Base-by-base conservation (phyloP, 2,329 filamentous ascomycete species). In the Seiridium cupressi region DNA sequence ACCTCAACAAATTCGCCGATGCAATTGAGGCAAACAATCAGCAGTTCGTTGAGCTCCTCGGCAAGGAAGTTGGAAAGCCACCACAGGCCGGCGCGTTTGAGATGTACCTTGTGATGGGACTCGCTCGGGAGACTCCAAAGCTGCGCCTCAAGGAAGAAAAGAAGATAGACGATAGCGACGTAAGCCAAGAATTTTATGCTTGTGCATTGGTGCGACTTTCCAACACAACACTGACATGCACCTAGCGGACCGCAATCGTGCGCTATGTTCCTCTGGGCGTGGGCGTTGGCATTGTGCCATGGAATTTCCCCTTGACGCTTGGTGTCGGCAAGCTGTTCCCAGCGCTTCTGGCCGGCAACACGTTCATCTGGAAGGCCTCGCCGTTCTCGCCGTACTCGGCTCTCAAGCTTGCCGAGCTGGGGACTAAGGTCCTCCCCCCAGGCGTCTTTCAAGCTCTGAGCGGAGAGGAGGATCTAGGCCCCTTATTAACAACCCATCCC, bases 351-450 rank as follows among this genome's bases (percentile, higher is more conserved):
- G 78, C 81, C 1, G 81, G 81, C 26, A 83, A 83, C 63, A 69
- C 74, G 0, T 70, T 84, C 38, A 83, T 84, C 61, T 73, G 84
- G 55, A 82, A 82, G 64, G 80, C 83, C 0, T 82, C 79, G 4
- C 80, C 69, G 51, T 81, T 69, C 69, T 82, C 73, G 57, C 79
- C 72, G 34, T 76, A 70, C 57, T 67, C 67, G 48, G 67, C 60
- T 18, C 63, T 81, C 18, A 81, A 81, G 58, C 61, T 80, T 6
- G 73, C 61, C 10, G 78, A 81, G 62, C 61, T 81, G n/a, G 76
- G 72, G 0, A 69, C 71, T n/a, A 65, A 67, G 0, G 72, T 75
- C 61, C 77, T 81, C 60, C 79, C 79, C 3, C 73, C 76, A 3
- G 79, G 79, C 4, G 74, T 81, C 4, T 49, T 81, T 1, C 77